Evolutionary conservation across 768 basidiomycete genomes (phyloP), one percentile per base, ranked within the genome.

Genomic region (Termitomyces titanicus): DNA sequence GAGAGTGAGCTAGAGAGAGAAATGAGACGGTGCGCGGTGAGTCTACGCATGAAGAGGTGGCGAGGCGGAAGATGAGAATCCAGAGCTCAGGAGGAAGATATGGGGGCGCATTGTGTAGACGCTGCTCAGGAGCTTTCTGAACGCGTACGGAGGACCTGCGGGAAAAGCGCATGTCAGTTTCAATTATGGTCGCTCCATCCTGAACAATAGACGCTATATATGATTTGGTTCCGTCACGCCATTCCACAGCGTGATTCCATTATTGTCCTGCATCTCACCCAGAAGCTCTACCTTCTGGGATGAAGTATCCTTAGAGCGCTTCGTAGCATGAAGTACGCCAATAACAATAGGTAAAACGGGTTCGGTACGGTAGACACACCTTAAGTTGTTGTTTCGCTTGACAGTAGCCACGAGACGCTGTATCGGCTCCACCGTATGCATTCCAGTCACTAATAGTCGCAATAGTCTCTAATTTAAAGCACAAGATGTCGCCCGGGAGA

Each of bases 61-160:
- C 85, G 61, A 80, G 79, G 38, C 81, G 81, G 50, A 89, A 70
- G 55, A 89, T 79, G 61, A 79, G 67, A n/a, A 80, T 70, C 87
- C 87, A 89, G 7, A 89, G 64, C 61, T 89, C 87, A 1, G 77
- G 64, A 0, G 87, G 87, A 13, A 88, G 74, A 53, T 68, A 58
- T 15, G 76, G 77, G n/a, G 74, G 67, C 17, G 17, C 13, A 29
- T 27, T 22, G 18, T 18, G 39, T 10, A 15, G 18, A 11, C 39
- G 10, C 29, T 29, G 38, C 27, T 43, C 50, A 7, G 5, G 15
- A 20, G 17, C 27, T 27, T 13, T 40, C 31, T 52, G 51, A 10
- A 40, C 6, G 15, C 24, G 40, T 27, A n/a, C 29, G 15, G 15
- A 7, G 31, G 38, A 40, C 42, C 38, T 51, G 15, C 18, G 1